Evolutionary conservation across 805 yeast genomes (phyloP).

Genomic region (Osmozyma mogii): DNA sequence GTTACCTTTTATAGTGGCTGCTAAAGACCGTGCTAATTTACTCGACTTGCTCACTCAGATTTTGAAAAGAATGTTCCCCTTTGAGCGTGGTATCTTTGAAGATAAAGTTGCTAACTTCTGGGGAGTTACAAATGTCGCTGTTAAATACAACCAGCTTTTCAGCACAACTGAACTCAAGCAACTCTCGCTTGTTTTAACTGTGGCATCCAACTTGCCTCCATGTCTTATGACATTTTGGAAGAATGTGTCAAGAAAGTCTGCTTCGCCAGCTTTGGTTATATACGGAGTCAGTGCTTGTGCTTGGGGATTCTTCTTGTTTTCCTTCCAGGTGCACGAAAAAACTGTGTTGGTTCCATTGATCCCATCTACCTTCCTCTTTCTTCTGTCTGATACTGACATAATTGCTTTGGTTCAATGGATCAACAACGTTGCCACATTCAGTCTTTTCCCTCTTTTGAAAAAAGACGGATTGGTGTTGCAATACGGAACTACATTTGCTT

Average conservation of each 20-base stretch:
- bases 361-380: slow-evolving; percentile 68
- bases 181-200: slow-evolving; percentile 47
- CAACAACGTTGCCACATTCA: slow-evolving; percentile 73
- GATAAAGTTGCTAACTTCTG: slow-evolving; percentile 97
- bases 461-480: slow-evolving; percentile 72
- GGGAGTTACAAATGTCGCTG: slow-evolving; percentile 81
- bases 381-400: slow-evolving; percentile 45
- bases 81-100: slow-evolving; percentile 88
- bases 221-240: slow-evolving; percentile 31
- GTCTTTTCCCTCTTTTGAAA: slow-evolving; percentile 79
- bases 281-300: slow-evolving; percentile 81
- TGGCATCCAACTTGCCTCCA: slow-evolving; percentile 28
- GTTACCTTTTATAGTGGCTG: slow-evolving; percentile 48
- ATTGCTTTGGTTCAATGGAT: slow-evolving; percentile 82
- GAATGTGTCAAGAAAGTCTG: slow-evolving; percentile 12
- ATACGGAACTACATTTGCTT: slow-evolving; percentile 48
- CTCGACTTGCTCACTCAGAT: no score
- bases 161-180: slow-evolving; percentile 50
- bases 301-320: slow-evolving; percentile 80
- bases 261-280: slow-evolving; percentile 17
- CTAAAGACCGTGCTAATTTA: no score
- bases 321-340: slow-evolving; percentile 96
- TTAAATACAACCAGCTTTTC: slow-evolving; percentile 60
- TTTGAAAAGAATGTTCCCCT: slow-evolving; percentile 74
- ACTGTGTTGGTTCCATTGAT: slow-evolving; percentile 79